Conservation (phyloP, 768 basidiomycete species). For the Rossbeevera mucosa region DNA sequence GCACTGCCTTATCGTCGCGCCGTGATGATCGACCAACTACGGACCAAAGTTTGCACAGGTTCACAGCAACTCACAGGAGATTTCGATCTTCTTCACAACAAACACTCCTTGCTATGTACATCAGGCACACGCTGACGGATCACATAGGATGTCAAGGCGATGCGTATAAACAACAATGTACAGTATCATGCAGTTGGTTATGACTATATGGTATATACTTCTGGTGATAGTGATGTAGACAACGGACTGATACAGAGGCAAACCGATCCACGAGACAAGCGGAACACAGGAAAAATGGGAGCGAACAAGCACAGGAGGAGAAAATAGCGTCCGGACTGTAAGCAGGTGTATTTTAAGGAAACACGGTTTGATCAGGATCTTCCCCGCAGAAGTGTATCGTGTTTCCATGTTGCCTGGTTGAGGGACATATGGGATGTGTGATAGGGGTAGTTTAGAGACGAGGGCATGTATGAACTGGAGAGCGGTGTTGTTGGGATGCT, state of each 20-base stretch:
- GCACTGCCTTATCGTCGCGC: conserved; percentile 21
- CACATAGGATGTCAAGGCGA: conserved; percentile 10
- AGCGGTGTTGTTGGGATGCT: conserved; percentile 31
- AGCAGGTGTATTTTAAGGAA: neutral
- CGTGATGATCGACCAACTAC: conserved; percentile 20
- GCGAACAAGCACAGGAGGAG: neutral
- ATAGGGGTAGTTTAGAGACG: conserved; percentile 40
- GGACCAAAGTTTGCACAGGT: conserved; percentile 1
- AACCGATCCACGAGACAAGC: conserved; percentile 17
- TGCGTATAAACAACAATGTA: conserved; percentile 31
- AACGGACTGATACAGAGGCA: conserved; percentile 21
- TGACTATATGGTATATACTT: conserved; percentile 31
- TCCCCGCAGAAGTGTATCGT: conserved; percentile 39
- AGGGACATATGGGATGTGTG: conserved; percentile 35
- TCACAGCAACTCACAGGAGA: conserved; percentile 5
- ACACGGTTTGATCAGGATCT: conserved; percentile 19
- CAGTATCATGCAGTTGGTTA: conserved; percentile 30
- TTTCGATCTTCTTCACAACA: conserved; percentile 11
- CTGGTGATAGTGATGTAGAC: conserved; percentile 23
- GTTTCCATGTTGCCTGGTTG: conserved; percentile 43
- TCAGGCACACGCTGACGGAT: conserved; percentile 21
- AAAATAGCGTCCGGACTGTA: neutral
- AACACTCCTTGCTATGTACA: conserved; percentile 14
- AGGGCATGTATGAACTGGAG: conserved; percentile 38
- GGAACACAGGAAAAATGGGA: conserved; percentile 4